Conservation (phyloP, 169 alveolate species). For the Eimeria necatrix region DNA sequence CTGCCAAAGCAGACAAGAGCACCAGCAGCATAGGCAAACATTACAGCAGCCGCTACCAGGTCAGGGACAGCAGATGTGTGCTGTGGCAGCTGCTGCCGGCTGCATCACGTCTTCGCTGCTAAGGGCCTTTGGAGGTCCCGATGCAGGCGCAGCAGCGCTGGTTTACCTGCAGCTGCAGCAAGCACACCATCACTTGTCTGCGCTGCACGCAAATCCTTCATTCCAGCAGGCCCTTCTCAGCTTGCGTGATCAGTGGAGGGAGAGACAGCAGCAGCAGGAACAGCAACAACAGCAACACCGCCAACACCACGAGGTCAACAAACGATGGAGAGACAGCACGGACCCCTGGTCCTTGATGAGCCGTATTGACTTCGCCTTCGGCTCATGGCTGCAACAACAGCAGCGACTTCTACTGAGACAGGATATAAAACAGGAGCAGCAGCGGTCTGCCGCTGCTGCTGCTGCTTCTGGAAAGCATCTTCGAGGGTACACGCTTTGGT, state of each 20-base stretch:
- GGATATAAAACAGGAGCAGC: slow-evolving; percentile 27
- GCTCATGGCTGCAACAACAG: slow-evolving; percentile 50
- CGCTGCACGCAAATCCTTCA: slow-evolving; percentile 45
- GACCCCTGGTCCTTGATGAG: slow-evolving; percentile 52
- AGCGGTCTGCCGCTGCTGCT: slow-evolving; percentile 3
- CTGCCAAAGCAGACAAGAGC: not conserved
- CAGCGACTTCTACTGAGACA: slow-evolving; percentile 28
- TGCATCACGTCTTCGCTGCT: slow-evolving; percentile 51
- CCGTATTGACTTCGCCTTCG: slow-evolving; percentile 21
- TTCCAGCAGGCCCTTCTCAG: slow-evolving; percentile 37
- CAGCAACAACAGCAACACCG: slow-evolving; percentile 27
- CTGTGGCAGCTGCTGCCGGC: slow-evolving; percentile 50
- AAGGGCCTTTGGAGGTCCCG: slow-evolving; percentile 11
- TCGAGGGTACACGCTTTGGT: not conserved
- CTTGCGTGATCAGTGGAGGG: slow-evolving; percentile 45
- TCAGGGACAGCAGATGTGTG: slow-evolving; percentile 8
- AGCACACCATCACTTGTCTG: slow-evolving; percentile 22
- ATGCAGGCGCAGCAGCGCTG: slow-evolving; percentile 56
- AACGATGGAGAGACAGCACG: not conserved
- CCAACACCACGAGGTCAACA: not conserved
- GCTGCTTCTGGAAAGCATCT: not conserved
- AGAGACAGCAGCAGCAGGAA: slow-evolving; percentile 18
- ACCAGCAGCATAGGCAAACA: not conserved
- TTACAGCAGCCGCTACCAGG: not conserved
- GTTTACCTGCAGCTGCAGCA: slow-evolving; percentile 68